Evolutionary conservation across 2,329 filamentous ascomycete species (phyloP), one percentile per base, ranked within the genome.

Genomic region (Epichloe elymi): DNA sequence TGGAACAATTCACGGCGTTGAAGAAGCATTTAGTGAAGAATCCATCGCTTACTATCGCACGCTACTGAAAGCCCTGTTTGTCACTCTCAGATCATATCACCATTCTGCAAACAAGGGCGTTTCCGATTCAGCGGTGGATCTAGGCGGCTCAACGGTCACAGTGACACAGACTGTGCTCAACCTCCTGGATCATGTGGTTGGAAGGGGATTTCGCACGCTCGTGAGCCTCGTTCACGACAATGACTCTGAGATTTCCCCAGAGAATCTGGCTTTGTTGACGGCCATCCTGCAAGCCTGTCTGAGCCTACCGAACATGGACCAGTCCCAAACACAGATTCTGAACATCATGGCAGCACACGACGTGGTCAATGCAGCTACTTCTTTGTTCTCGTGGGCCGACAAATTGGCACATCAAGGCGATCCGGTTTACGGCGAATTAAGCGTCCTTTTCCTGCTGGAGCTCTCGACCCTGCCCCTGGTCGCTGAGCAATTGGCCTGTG

Each of bases 301-400:
- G 15, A 81, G 82, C 55, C 78, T 95, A 33, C 87, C 88, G 0
- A 83, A 84, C 46, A 83, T 88, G 53, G 80, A 86, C 50, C 78
- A 86, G 56, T 79, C 82, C 46, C 81, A 86, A 55, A 74, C 78
- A 14, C 83, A 88, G 58, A 78, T 91, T 38, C 74, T 88, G 49
- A 79, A 82, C 60, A 82, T 83, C 57, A 74, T 88, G 72, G 73
- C 78, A 1, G 79, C 80, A 45, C 82, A 89, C 62, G 82, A 86
- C 56, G 83, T 84, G 1, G 76, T 88, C 44, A 86, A 91, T 60
- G 86, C 89, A 54, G 90, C 89, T 0, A 83, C 85, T 5, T 88
- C 86, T 36, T 76, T 98, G 5, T 97, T 91, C 67, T 95, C 89
- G 0, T 98, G 93, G 93, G 81, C 91, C 4, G 89, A 97, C 65